Percentiles rank a stretch among this genome's conserved stretches.
Evolutionary conservation across 2,329 filamentous ascomycete species (phyloP).

Genomic region (Aspergillus ruber): DNA sequence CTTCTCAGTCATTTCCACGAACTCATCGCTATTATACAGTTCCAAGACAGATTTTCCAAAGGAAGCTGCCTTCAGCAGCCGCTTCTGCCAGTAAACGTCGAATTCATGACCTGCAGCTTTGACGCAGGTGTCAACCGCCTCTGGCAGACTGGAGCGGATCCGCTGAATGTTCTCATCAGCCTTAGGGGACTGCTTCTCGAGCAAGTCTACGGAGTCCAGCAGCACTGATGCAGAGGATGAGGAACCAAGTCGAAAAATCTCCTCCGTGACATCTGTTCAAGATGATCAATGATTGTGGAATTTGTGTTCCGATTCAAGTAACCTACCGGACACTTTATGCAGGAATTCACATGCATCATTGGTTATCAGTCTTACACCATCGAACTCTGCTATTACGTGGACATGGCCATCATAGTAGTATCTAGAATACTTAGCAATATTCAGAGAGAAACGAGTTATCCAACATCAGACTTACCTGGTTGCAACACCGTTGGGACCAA

Average conservation of each 20-base stretch:
- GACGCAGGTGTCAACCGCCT: constrained; percentile 90
- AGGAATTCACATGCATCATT: constrained; percentile 96
- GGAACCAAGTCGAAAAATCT: constrained; percentile 83
- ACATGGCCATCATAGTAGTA: constrained; percentile 90
- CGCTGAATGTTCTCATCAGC: constrained; percentile 96
- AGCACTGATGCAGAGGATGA: constrained; percentile 87
- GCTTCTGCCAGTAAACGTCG: constrained; percentile 85
- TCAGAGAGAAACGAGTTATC: background rate
- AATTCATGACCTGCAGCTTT: constrained; percentile 91
- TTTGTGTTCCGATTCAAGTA: constrained; percentile 30
- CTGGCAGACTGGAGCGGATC: constrained; percentile 77
- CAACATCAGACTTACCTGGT: constrained; percentile 44
- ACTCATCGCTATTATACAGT: constrained; percentile 96
- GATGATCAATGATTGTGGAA: background rate
- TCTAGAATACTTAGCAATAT: constrained; percentile 35
- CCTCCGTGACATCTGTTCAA: constrained; percentile 62
- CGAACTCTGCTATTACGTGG: constrained; percentile 78
- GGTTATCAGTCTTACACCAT: constrained; percentile 84
- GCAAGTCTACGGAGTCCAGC: constrained; percentile 81
- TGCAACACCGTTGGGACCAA: constrained; percentile 74
- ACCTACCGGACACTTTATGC: constrained; percentile 71
- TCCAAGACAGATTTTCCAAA: constrained; percentile 97
- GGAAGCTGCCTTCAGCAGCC: constrained; percentile 89
- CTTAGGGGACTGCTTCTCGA: constrained; percentile 91
- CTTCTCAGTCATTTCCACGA: constrained; percentile 96